These are phyloP conservation scores for Laetiporus sulphureus DNA, from an alignment of 1,284 basidiomycete genomes.

Conservation along the genomic window DNA sequence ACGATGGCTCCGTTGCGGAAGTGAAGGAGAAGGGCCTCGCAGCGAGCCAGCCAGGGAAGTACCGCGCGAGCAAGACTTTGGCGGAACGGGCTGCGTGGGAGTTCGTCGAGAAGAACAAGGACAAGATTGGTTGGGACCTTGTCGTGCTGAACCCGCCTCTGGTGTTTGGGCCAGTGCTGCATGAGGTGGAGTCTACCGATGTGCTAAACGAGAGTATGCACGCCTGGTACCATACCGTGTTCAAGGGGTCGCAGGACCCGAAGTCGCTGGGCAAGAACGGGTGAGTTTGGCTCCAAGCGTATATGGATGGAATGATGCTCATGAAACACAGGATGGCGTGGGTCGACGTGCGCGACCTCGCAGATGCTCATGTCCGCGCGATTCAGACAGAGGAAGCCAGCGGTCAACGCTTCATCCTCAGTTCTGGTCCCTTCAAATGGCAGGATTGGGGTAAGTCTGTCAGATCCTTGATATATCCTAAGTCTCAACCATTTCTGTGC, in stretches of 20 bases:
- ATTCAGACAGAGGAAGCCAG: conserved; percentile 47
- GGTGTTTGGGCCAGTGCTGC: conserved; percentile 41
- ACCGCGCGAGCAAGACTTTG: conserved; percentile 59
- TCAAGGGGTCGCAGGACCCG: conserved; percentile 20
- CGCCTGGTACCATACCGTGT: conserved; percentile 28
- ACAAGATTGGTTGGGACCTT: conserved; percentile 43
- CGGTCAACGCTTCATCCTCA: conserved; percentile 52
- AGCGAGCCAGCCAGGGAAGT: conserved; percentile 37
- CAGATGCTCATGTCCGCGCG: conserved; percentile 49
- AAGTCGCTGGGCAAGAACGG: conserved; percentile 13
- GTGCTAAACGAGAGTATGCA: conserved; percentile 48
- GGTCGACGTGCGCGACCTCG: conserved; percentile 61
- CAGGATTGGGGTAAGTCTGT: conserved; percentile 25
- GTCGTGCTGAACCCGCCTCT: conserved; percentile 50
- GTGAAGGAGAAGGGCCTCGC: conserved; percentile 46
- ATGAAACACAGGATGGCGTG: conserved; percentile 22
- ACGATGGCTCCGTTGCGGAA: conserved; percentile 42
- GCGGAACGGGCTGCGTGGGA: conserved; percentile 62
- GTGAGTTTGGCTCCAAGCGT: conserved; percentile 6
- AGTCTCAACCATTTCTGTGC: background rate
- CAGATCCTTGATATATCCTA: background rate
- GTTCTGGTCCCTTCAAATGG: conserved; percentile 28
- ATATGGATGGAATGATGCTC: background rate
- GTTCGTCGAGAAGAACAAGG: conserved; percentile 49
- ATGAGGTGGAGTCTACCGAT: conserved; percentile 41